phyloP scores from a whole-genome alignment of 176 grass and related monocot species.

The Stipa capillata region DNA sequence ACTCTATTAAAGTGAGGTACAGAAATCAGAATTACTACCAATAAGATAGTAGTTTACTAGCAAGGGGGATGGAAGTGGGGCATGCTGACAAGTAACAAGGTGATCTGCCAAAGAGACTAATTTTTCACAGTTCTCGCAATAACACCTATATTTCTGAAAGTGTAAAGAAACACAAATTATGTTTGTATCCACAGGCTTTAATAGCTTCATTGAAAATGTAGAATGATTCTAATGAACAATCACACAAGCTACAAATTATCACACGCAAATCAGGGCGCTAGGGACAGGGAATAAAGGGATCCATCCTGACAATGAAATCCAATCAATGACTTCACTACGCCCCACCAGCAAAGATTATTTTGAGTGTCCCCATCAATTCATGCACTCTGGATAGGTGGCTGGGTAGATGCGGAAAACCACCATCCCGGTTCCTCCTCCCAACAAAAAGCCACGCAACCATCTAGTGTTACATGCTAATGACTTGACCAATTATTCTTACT shows the following conservation, averaged over 20 bases:
- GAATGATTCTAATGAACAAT: background rate
- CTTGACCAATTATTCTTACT: background rate
- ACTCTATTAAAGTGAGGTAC: background rate
- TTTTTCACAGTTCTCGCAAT: background rate
- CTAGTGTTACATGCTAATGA: conserved; percentile 1
- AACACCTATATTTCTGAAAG: conserved; percentile 2
- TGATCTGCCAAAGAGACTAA: background rate
- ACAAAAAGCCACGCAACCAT: background rate
- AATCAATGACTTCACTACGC: no score
- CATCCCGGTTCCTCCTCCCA: background rate
- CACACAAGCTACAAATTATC: background rate
- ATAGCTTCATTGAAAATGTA: background rate
- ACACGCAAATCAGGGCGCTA: background rate
- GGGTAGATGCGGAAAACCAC: background rate
- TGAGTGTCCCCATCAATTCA: background rate
- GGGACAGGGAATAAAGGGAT: background rate
- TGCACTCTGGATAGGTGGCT: background rate
- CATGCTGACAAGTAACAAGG: background rate
- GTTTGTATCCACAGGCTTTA: background rate
- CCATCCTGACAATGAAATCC: background rate
- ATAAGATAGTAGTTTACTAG: background rate
- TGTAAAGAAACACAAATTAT: background rate
- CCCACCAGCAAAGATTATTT: background rate
- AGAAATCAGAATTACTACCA: conserved; percentile 7
- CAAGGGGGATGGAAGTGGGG: background rate